Percentiles rank a stretch among this genome's conserved stretches.
Conservation (phyloP, 2,329 filamentous ascomycete genomes). For the Xylaria sp. region DNA sequence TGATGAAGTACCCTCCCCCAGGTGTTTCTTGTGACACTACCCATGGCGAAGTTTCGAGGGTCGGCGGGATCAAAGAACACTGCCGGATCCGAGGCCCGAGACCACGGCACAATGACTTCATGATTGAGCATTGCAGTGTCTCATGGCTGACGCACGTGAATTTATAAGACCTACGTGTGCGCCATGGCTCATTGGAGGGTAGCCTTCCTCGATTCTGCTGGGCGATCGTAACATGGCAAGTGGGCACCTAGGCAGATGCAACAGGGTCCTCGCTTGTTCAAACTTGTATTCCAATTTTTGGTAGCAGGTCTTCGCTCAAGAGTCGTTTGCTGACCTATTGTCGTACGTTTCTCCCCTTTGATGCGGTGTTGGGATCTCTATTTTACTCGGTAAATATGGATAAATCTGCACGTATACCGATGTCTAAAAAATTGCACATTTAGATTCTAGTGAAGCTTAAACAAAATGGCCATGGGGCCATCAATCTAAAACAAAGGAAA, state of each 20-base stretch:
- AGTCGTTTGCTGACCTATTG: no score
- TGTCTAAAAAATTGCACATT: neutral
- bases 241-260: no score
- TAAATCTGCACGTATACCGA: no score
- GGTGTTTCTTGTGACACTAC: slow-evolving; percentile 18
- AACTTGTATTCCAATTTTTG: neutral
- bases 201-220: neutral
- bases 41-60: neutral
- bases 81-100: neutral
- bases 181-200: neutral
- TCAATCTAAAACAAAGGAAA: neutral
- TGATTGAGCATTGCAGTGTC: slow-evolving; percentile 16
- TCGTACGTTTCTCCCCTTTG: no score
- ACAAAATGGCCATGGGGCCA: neutral
- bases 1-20: slow-evolving; percentile 19
- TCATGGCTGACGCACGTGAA: slow-evolving; percentile 23
- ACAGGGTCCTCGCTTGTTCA: neutral
- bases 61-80: neutral
- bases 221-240: neutral
- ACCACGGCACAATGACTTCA: slow-evolving; percentile 21
- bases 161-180: neutral
- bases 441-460: neutral
- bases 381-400: no score
- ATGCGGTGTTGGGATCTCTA: no score
- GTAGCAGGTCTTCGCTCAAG: neutral